Conservation (phyloP, 257 asterid species). For the Solanum rostratum region DNA sequence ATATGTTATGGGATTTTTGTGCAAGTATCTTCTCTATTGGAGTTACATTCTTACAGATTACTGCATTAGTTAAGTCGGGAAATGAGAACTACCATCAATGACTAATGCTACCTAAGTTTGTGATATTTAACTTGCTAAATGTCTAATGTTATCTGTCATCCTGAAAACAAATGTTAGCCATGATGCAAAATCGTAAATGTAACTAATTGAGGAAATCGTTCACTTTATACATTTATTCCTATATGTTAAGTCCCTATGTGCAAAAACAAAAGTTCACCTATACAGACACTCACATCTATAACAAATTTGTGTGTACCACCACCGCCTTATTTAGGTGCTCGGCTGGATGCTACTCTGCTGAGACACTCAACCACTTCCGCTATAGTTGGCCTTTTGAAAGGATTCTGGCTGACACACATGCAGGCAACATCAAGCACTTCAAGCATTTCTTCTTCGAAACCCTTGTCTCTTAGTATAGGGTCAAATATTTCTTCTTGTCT, state of each 20-base stretch:
- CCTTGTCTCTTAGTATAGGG: constrained; percentile 55
- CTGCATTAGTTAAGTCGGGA: not conserved
- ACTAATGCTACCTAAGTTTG: not conserved
- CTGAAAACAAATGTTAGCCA: not conserved
- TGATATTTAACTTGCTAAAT: not conserved
- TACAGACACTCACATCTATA: constrained; percentile 17
- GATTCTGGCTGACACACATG: constrained; percentile 75
- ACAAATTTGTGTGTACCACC: constrained; percentile 10
- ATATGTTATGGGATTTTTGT: not conserved
- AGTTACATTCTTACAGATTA: not conserved
- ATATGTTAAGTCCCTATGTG: not conserved
- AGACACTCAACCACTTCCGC: constrained; percentile 76
- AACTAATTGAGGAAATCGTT: not conserved
- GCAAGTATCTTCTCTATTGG: not conserved
- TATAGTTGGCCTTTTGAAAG: constrained; percentile 76
- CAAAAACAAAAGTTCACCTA: constrained; percentile 5
- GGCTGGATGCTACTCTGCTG: constrained; percentile 34
- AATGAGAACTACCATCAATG: not conserved
- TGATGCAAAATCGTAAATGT: not conserved
- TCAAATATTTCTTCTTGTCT: constrained; percentile 67
- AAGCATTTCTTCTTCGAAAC: constrained; percentile 72
- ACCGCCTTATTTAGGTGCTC: constrained; percentile 25
- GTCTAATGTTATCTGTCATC: not conserved
- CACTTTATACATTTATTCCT: not conserved
- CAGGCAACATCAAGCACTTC: constrained; percentile 74